Evolutionary conservation across 1,284 basidiomycete species (phyloP), one percentile per base, ranked within the genome.

Genomic region (Tilletiaria anomala): DNA sequence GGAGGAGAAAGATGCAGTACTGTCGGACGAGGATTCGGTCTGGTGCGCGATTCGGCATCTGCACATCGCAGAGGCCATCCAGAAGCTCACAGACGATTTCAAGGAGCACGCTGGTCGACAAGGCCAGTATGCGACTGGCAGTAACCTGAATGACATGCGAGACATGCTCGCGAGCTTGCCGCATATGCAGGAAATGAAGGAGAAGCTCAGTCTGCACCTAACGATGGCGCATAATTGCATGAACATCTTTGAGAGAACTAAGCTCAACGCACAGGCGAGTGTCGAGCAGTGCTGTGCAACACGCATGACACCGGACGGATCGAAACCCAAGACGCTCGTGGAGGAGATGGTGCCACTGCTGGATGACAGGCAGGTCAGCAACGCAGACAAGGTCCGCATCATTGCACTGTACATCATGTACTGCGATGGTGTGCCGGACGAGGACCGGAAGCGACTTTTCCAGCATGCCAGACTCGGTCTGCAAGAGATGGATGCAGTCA

Each of bases 161-260:
- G 91, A 97, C 62, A 94, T 97, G 91, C 74, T 99, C 33, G 93
- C 93, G 16, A 84, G 74, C 57, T 67, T 99, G 46, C 89, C 91
- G 3, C 87, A 96, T 68, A 93, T 87, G 65, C 85, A 93, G 69
- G 85, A 91, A 51, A 84, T 86, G 56, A 78, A 91, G 53, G 89
- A 97, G 66, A 87, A 88, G 75, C 91, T 96, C 67, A 96, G 89
- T 12, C 69, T 96, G 22, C 93, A 99, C 69, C 72, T 97, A 33
- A 91, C 81, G 54, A 91, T 99, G 83, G 91, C 93, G 0, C 85
- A 96, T 67, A 83, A 89, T 56, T 96, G 88, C 63, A 97, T 97
- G 91, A 75, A 71, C 14, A 74, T 86, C 17, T 97, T 97, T 61
- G 87, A 93, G 65, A 78, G 76, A 53, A 80, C 83, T 61, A 86